Base-by-base conservation (phyloP, 2,329 filamentous ascomycete genomes). In the Curvularia spicifera region DNA sequence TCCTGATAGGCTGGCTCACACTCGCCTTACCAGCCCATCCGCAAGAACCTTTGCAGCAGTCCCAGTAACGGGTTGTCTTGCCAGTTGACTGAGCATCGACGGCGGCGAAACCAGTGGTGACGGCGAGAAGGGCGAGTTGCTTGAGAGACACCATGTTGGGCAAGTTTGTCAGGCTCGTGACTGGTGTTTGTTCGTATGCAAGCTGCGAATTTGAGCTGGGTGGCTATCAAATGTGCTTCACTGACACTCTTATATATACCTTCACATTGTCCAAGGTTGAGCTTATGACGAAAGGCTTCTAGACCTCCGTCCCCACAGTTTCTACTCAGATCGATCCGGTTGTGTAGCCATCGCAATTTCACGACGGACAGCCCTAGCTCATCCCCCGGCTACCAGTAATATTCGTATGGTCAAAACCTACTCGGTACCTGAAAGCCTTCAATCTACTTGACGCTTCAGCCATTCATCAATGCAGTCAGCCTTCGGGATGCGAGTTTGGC, bases 31-130 rank as follows among this genome's bases (percentile, higher is more conserved):
- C 81, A 7, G 79, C 67, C 87, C 87, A 82, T 9, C 83, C 81
- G 73, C 87, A 90, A 15, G 85, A 87, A 28, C 87, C 83, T 78
- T 91, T 91, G 79, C 88, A 90, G 80, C 88, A 90, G 73, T 90
- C 88, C 75, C 75, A 77, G 62, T 78, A 78, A 20, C 75, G 67
- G 20, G 74, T 76, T 5, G 74, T 76, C 59, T 65, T 68, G 56
- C 72, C 74, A 9, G 66, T 68, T 9, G 59, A 61, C 20, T 72
- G 69, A 22, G 69, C 73, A 26, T 71, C 61, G 50, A 74, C 68
- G 10, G 68, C 56, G 33, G 67, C 68, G 22, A 68, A 55, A 44
- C 69, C 69, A 37, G 70, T 67, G 13, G 67, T 51, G 13, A 76
- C 43, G 6, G 71, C 68, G 35, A 72, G 40, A 46, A 76, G 29